A percentile compares a stretch with the other conserved stretches of the same genome.
Conservation (phyloP, 2,329 filamentous ascomycete species). For the Sporothrix variecibatus region DNA sequence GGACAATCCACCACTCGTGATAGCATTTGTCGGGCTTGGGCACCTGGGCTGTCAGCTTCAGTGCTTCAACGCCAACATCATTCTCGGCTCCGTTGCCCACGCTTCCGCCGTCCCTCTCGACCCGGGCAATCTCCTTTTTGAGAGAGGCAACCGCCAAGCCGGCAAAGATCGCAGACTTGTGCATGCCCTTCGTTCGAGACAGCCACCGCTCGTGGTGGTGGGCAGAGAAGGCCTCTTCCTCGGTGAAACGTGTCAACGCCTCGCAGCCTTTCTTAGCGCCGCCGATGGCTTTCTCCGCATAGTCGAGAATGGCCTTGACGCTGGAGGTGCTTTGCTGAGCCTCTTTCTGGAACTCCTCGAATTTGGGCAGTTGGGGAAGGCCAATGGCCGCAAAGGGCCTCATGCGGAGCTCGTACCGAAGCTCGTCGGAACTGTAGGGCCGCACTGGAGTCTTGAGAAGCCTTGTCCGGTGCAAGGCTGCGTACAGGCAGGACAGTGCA, state of each 20-base stretch:
- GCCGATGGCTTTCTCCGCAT: constrained; percentile 49
- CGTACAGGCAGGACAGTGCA: constrained; percentile 64
- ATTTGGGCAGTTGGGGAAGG: constrained; percentile 66
- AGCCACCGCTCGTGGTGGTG: constrained; percentile 63
- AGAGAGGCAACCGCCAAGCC: constrained; percentile 64
- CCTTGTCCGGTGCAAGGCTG: constrained; percentile 60
- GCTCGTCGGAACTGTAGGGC: constrained; percentile 66
- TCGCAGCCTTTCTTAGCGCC: constrained; percentile 60
- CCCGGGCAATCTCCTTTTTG: constrained; percentile 54
- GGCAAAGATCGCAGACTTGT: constrained; percentile 71
- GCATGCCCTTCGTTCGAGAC: constrained; percentile 57
- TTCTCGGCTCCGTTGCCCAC: not conserved
- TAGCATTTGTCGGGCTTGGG: constrained; percentile 56
- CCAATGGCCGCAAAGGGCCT: constrained; percentile 73
- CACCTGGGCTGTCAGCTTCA: constrained; percentile 53
- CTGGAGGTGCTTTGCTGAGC: constrained; percentile 44
- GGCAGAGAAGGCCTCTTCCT: constrained; percentile 51
- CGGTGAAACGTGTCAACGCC: constrained; percentile 53
- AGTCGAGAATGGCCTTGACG: constrained; percentile 45
- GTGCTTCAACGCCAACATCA: constrained; percentile 24
- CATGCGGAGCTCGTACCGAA: constrained; percentile 84
- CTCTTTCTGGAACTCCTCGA: constrained; percentile 59
- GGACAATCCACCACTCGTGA: constrained; percentile 67
- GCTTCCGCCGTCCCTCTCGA: constrained; percentile 33
- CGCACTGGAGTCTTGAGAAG: constrained; percentile 54